Evolutionary conservation across 768 basidiomycete species (phyloP).

Genomic region (Rhodotorula diobovata): DNA sequence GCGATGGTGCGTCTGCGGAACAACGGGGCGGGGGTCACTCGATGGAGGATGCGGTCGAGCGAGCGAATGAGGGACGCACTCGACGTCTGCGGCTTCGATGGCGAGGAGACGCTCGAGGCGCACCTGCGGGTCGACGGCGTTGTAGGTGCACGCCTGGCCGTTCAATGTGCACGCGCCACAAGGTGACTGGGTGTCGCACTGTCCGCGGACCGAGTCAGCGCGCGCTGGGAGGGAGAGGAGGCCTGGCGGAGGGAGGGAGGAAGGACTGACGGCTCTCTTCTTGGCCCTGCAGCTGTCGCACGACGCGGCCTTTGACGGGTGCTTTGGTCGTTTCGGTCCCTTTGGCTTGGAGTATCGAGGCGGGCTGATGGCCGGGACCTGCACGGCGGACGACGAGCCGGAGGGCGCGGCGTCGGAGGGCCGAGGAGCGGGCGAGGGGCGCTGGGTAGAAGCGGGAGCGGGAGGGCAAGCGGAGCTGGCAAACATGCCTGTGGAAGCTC

Average conservation of each 20-base stretch:
- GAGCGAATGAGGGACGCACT: neutral
- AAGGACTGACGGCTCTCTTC: no score
- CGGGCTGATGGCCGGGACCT: no score
- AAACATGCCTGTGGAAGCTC: no score
- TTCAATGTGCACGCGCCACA: neutral
- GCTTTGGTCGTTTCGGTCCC: neutral
- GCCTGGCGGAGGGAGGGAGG: no score
- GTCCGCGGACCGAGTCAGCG: neutral
- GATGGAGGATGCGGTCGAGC: neutral
- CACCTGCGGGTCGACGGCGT: neutral
- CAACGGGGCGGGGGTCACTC: no score
- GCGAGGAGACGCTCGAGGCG: neutral
- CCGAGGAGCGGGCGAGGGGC: no score
- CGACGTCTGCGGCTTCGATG: neutral
- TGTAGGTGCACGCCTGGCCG: neutral
- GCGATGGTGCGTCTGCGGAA: neutral
- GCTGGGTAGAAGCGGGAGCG: no score
- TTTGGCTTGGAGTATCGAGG: no score
- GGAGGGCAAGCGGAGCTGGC: no score
- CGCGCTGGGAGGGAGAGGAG: no score
- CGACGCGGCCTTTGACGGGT: neutral
- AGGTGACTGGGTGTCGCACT: neutral
- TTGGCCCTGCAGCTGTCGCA: neutral
- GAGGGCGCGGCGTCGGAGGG: no score
- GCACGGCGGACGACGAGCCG: no score